Percentiles rank a stretch among this genome's conserved stretches.
These are phyloP conservation scores for Plasmodium fragile DNA, from an alignment of 169 alveolate species.

Conservation along the genomic window DNA sequence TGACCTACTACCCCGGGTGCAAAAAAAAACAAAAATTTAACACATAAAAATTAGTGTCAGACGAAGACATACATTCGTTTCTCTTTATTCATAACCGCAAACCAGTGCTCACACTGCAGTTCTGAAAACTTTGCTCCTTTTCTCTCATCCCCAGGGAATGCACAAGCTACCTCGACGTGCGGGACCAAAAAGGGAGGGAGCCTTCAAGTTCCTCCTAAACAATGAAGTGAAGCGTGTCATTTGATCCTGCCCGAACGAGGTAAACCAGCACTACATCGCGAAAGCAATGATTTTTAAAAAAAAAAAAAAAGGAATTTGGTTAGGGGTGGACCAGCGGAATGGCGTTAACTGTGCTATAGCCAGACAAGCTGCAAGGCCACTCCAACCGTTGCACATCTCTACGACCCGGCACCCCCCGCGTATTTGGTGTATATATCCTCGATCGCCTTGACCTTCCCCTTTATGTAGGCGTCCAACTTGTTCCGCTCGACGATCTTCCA, in stretches of 20 bases:
- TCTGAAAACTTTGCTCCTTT: neutral
- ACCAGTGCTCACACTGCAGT: neutral
- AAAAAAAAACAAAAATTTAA: neutral
- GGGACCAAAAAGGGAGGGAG: constrained; percentile 3
- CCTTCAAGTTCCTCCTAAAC: neutral
- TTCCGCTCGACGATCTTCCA: constrained; percentile 63
- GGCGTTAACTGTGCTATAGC: neutral
- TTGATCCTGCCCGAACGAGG: neutral
- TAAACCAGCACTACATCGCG: neutral
- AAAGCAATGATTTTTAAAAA: neutral
- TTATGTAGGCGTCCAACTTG: constrained; percentile 59
- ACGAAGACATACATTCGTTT: neutral
- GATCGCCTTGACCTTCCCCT: constrained; percentile 20
- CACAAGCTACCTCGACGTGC: constrained; percentile 26
- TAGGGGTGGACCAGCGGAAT: neutral
- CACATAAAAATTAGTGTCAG: neutral
- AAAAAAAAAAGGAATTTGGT: neutral
- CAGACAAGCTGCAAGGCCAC: neutral
- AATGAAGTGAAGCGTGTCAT: neutral
- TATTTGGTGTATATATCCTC: constrained; percentile 17
- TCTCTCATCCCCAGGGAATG: constrained; percentile 16
- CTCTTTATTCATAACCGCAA: neutral
- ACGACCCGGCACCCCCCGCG: neutral
- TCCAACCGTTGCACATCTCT: neutral
- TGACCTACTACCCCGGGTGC: constrained; percentile 73